Conservation (phyloP, 352 stramenopile genomes). For the Globisporangium spinosum region DNA sequence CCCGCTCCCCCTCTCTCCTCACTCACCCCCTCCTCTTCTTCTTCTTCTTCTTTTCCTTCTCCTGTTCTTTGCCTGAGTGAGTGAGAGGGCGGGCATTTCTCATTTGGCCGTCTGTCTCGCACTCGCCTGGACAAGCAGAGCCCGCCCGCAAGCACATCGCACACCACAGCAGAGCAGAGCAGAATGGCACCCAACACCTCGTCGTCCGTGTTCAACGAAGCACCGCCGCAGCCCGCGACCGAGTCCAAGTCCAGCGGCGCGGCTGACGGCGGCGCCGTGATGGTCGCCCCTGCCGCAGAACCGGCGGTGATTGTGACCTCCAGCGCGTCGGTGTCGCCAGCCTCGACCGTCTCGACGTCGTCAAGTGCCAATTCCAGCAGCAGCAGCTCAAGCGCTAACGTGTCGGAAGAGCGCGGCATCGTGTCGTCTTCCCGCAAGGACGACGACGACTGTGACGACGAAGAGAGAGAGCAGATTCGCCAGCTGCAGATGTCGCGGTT, state of each 20-base stretch:
- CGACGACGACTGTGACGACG: conserved; percentile 11
- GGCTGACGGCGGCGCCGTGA: conserved; percentile 20
- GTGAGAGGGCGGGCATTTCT: conserved; percentile 12
- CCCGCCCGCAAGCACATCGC: neutral
- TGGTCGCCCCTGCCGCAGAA: conserved; percentile 35
- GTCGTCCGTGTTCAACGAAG: conserved; percentile 60
- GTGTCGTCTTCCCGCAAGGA: neutral
- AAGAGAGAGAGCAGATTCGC: conserved; percentile 5
- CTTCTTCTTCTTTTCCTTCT: conserved; percentile 13
- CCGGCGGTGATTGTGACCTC: conserved; percentile 22
- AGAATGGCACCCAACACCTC: conserved; percentile 56
- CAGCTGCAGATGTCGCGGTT: conserved; percentile 30
- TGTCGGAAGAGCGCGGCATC: neutral
- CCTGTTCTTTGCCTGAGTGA: conserved; percentile 4
- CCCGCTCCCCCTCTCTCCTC: neutral
- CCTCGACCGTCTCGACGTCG: conserved; percentile 15
- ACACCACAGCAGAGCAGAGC: neutral
- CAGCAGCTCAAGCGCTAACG: neutral
- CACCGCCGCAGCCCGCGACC: conserved; percentile 26
- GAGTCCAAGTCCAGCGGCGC: conserved; percentile 18
- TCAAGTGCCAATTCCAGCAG: neutral
- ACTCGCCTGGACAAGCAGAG: neutral
- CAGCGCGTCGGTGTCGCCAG: conserved; percentile 22
- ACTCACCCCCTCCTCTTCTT: neutral
- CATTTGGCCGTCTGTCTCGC: conserved; percentile 17